Conservation (phyloP, 2,329 filamentous ascomycete species). For the Cladosporium oxysporum region DNA sequence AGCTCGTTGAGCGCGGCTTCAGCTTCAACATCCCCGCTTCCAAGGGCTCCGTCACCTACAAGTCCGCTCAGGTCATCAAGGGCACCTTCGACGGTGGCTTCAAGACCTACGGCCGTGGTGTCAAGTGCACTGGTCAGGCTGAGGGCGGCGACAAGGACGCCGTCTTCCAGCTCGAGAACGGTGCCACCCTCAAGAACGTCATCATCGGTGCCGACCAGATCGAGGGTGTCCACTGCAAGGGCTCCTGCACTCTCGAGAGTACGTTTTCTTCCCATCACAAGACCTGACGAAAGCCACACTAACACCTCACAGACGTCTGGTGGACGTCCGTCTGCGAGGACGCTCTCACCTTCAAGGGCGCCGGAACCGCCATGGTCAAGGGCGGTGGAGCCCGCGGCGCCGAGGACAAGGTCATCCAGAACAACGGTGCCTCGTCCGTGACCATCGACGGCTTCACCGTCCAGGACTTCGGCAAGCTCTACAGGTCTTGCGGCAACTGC, state of each 20-base stretch:
- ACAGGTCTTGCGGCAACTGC: conserved; percentile 19
- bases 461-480: conserved; percentile 16
- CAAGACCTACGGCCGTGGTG: conserved; percentile 42
- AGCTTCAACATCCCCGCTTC: conserved; percentile 27
- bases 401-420: conserved; percentile 21
- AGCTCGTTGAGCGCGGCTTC: conserved; percentile 20
- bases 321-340: conserved; percentile 44
- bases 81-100: conserved; percentile 22
- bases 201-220: conserved; percentile 55
- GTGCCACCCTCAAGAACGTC: conserved; percentile 55
- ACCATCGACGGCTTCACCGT: conserved; percentile 20
- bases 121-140: conserved; percentile 45
- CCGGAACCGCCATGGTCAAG: conserved; percentile 28
- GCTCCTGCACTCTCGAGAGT: conserved; percentile 34
- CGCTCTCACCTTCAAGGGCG: conserved; percentile 38
- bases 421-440: conserved; percentile 25
- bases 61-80: conserved; percentile 21
- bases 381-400: conserved; percentile 36
- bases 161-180: conserved; percentile 56
- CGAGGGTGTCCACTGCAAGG: conserved; percentile 56
- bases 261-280: background rate
- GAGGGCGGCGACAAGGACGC: conserved; percentile 50
- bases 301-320: conserved; percentile 47
- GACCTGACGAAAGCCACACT: background rate
- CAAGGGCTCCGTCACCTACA: conserved; percentile 26